Base-by-base conservation (phyloP, 129 eudicot species). In the Centella asiatica region DNA sequence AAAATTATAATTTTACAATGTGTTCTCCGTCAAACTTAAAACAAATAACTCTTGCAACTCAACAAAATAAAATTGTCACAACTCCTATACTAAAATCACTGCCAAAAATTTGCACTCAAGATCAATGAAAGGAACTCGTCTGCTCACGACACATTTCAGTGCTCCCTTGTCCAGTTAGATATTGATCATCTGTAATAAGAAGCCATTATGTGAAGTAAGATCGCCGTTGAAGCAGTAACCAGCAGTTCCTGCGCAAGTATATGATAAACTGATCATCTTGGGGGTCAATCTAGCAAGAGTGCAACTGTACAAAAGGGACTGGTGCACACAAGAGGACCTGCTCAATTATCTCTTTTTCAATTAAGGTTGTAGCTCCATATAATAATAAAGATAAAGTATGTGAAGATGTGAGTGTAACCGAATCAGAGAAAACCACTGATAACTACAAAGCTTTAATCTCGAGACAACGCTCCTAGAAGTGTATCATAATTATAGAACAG, bases 161-260 rank as follows among this genome's bases (percentile, higher is more conserved):
- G 28, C 62, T 55, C 36, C 19, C 54, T 65, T 46, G 56, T 27
- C 32, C 60, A 17, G 26, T 31, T 44, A 5, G 31, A 45, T 20
- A 12, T 53, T 50, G 32, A 46, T 78, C 82, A 89, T 81, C 93
- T 73, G 87, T 86, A 90, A 75, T 78, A 83, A 31, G 95, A 76
- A 1, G 95, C 95, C 76, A 90, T 57, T 31, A 83, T 28, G 69
- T 72, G 69, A 52, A 90, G 77, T 62, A 70, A 32, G 42, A 81
- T 17, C 4, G 97, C 82, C 24, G 95, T 60, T 36, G 71, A 60
- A 60, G 81, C 75, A 33, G 95, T 86, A 15, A 90, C 83, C 7
- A 86, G 58, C 67, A 90, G 70, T 75, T 86, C 97, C 97, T 90
- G 87, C 67, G 60, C 60, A 55, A 36, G 44, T 56, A 67, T 10